Conservation (phyloP, 1,139 yeast genomes). For the Yamadazyma dushanensis region DNA sequence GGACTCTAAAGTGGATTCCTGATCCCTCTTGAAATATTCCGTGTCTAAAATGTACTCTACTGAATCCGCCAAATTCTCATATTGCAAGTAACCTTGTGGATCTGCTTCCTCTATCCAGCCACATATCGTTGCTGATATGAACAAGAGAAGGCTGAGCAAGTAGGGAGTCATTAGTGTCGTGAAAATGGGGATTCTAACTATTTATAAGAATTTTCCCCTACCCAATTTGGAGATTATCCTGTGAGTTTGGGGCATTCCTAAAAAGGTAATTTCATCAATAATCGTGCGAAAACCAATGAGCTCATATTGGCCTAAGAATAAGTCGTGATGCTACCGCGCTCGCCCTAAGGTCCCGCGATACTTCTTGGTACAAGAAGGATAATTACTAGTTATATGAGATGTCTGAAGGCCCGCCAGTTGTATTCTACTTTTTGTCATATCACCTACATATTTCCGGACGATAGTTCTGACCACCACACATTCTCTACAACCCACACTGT, state of each 20-base stretch:
- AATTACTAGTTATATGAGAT: no score
- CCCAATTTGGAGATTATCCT: constrained; percentile 2
- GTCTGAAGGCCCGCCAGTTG: no score
- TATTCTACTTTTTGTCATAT: no score
- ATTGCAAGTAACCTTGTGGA: constrained; percentile 12
- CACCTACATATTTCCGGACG: no score
- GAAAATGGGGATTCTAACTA: background rate
- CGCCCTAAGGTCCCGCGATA: no score
- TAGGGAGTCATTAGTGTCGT: background rate
- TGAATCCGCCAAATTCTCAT: constrained; percentile 12
- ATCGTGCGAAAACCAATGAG: constrained; percentile 3
- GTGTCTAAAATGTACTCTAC: constrained; percentile 13
- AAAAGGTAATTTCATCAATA: constrained; percentile 5
- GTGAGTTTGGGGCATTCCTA: constrained; percentile 5
- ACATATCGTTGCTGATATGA: constrained; percentile 2
- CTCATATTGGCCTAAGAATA: no score
- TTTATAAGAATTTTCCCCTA: constrained; percentile 1
- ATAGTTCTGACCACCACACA: no score
- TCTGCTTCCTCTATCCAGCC: constrained; percentile 16
- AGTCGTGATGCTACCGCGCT: no score
- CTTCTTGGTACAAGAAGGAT: no score
- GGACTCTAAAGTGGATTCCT: constrained; percentile 18
- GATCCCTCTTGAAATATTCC: constrained; percentile 19
- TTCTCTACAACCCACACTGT: no score
- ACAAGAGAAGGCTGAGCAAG: background rate